These are phyloP conservation scores for Penicillium sclerotiorum DNA, from an alignment of 2,329 filamentous ascomycete species.

Conservation along the genomic window DNA sequence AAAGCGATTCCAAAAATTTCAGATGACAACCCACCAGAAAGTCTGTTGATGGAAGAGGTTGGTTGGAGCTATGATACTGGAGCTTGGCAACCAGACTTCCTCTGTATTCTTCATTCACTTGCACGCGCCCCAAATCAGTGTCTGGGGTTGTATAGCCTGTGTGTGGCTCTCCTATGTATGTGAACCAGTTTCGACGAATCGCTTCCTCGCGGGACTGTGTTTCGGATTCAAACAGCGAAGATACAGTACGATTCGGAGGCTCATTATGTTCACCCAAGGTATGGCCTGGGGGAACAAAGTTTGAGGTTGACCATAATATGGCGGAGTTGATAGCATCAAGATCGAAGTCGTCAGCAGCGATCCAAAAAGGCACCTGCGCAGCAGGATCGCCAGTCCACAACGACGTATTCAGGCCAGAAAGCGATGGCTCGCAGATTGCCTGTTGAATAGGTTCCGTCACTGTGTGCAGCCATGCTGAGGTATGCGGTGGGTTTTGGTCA, in stretches of 20 bases:
- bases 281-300: neutral
- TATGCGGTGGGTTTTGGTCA: too few relatives aligned
- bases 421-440: too few relatives aligned
- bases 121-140: slow-evolving; percentile 15
- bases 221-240: neutral
- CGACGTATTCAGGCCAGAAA: too few relatives aligned
- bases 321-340: slow-evolving; percentile 22
- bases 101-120: slow-evolving; percentile 20
- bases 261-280: neutral
- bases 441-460: too few relatives aligned
- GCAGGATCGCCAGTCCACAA: too few relatives aligned
- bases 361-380: slow-evolving; percentile 19
- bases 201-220: slow-evolving; percentile 11
- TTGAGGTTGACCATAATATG: neutral
- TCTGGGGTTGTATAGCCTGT: slow-evolving; percentile 24
- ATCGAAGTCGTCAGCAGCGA: slow-evolving; percentile 27
- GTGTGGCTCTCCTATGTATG: slow-evolving; percentile 25
- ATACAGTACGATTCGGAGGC: too few relatives aligned
- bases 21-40: slow-evolving; percentile 14
- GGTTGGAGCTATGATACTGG: slow-evolving; percentile 13
- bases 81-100: slow-evolving; percentile 13
- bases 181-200: slow-evolving; percentile 17
- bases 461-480: too few relatives aligned
- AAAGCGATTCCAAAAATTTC: neutral
- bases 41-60: slow-evolving; percentile 17